Base-by-base conservation (phyloP, 495 filamentous ascomycete genomes). In the Haplographium delicatum region DNA sequence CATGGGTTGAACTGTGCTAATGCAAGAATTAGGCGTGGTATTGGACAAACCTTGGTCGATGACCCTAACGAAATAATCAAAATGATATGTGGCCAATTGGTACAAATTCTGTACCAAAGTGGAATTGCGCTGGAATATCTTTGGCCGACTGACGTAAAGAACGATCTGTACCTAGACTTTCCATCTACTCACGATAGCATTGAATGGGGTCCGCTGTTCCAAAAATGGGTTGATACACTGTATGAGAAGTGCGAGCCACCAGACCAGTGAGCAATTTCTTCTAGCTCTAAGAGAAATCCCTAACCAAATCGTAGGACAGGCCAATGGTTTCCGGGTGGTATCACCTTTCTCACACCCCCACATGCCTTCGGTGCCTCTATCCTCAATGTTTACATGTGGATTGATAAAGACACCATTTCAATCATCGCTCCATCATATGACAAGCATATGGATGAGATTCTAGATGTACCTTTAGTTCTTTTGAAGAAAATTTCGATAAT, bases 1-100 rank as follows among this genome's bases (percentile, higher is more conserved):
- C 3, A 11, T 23, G 11, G n/a, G 39, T 8, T 37, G 4, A 10
- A 27, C 10, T 16, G 5, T 19, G 26, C 23, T 34, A 24, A 25
- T 25, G 16, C 10, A 34, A 44, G 5, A 3, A 19, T 9, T n/a
- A 55, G 52, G 38, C 18, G 27, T 6, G 11, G n/a, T 3, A 35
- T 55, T 24, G 52, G 41, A 13, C 38, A 24, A 1, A 5, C 15
- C 10, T 28, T 55, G 5, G 9, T 45, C 8, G 13, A 43, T 5
- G 46, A 50, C 3, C 11, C 22, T 4, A 31, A 55, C 23, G 52
- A 50, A 26, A 15, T 47, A 10, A 11, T 44, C 15, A 33, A 26
- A 30, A 2, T 49, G 2, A 39, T 55, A 8, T 42, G 20, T 24
- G 52, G 20, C 7, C 45, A 55, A 24, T 11, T 55, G 4, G 11